Conservation (phyloP, 768 basidiomycete species). For the Dacryopinax spathularia region DNA sequence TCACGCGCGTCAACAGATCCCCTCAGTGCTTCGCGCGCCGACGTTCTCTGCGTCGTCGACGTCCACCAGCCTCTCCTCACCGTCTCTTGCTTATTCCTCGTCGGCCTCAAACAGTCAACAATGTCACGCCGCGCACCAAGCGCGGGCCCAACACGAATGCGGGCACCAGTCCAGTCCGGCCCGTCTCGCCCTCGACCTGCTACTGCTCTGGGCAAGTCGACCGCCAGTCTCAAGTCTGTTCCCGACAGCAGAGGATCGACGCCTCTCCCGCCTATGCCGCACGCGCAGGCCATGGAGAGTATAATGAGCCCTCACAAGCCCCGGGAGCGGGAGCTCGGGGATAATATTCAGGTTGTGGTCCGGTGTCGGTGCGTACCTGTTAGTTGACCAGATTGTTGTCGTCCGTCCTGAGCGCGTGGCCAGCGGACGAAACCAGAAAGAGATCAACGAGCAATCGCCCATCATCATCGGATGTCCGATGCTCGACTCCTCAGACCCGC, state of each 20-base stretch:
- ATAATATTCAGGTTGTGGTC: conserved; percentile 87
- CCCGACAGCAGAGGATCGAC: not conserved
- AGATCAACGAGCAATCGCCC: conserved; percentile 73
- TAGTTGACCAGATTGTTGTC: not conserved
- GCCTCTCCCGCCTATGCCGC: not conserved
- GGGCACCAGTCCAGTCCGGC: not conserved
- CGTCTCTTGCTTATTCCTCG: not conserved
- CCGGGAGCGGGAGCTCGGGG: conserved; percentile 43
- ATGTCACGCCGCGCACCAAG: not conserved
- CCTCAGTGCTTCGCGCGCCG: not conserved
- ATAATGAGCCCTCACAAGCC: not conserved
- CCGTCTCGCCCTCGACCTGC: not conserved
- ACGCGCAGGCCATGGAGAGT: not conserved
- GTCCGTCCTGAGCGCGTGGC: not conserved
- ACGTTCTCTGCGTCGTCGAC: not conserved
- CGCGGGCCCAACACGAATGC: not conserved
- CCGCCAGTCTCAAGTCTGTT: not conserved
- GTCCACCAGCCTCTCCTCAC: not conserved
- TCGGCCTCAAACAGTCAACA: not conserved
- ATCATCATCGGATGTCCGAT: conserved; percentile 47
- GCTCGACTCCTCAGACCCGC: conserved; percentile 44
- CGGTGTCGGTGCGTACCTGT: conserved; percentile 49
- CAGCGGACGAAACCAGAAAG: conserved; percentile 56
- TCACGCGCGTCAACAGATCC: not conserved
- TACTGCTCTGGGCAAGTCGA: not conserved